Evolutionary conservation across 1,139 yeast genomes (phyloP), one percentile per base, ranked within the genome.

Genomic region (Wickerhamiella infanticola): DNA sequence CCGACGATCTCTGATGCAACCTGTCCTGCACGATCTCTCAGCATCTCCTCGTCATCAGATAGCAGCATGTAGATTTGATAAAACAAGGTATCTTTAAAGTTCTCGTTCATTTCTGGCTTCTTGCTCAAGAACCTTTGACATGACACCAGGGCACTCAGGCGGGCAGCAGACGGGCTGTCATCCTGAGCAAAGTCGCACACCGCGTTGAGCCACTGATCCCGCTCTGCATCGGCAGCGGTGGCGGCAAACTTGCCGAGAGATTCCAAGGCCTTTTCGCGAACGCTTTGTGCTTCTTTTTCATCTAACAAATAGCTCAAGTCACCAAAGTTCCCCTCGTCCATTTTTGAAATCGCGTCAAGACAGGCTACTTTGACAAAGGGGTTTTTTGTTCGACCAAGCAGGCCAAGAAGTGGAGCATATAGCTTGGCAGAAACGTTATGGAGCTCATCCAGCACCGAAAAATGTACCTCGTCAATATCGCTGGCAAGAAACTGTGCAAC

Each of bases 31-130:
- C 25, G 25, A 9, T 49, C 52, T 6, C 63, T 53, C n/a, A 61
- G 45, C 23, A 47, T 49, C 36, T 68, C 72, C 49, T 78, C 82
- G 53, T 80, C 88, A 58, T 81, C 93, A 46, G 66, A 63, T 25
- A 78, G 25, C 18, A 51, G 49, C 26, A 37, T 40, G 41, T 45
- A 49, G 27, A 52, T 44, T 24, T 37, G 24, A 41, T 44, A 51
- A 8, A 44, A 39, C 9, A 45, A 35, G 24, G 13, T 25, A 33
- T 39, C 43, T 37, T 41, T 33, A 37, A 37, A 36, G 24, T 25
- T 35, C 13, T 24, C 35, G 13, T 18, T 6, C 11, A 29, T 11
- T 3, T 25, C 11, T 4, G 18, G 18, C 5, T 24, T 35, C n/a
- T 24, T 25, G 18, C 33, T 38, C 6, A 41, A 18, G 18, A 47